Evolutionary conservation across 2,329 filamentous ascomycete species (phyloP).

Genomic region (Ophiosphaerella narmari): DNA sequence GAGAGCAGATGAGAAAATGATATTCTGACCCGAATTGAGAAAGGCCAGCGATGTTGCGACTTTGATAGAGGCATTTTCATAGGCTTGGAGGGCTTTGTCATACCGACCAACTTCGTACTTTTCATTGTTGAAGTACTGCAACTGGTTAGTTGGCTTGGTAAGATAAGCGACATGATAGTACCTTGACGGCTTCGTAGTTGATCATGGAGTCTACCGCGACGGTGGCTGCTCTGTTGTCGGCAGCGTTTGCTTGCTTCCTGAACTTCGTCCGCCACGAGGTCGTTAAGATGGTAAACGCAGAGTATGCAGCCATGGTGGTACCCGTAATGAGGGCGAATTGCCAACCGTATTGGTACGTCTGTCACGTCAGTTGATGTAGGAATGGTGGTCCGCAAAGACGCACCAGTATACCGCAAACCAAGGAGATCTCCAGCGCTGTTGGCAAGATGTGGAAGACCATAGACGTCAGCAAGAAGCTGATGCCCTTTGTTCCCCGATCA

Average conservation of each 20-base stretch:
- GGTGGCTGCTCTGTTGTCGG: constrained; percentile 93
- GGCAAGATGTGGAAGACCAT: constrained; percentile 99
- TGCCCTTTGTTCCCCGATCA: constrained; percentile 96
- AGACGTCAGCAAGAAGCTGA: constrained; percentile 93
- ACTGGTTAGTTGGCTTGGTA: not conserved
- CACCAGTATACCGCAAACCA: constrained; percentile 91
- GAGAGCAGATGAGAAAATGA: constrained; percentile 93
- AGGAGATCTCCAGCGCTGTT: constrained; percentile 87
- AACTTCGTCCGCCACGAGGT: constrained; percentile 98
- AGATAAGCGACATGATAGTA: constrained; percentile 5
- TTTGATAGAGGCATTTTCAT: constrained; percentile 95
- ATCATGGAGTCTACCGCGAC: constrained; percentile 96
- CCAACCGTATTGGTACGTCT: constrained; percentile 91
- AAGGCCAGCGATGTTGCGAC: constrained; percentile 91
- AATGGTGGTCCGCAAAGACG: constrained; percentile 7
- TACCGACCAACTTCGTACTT: constrained; percentile 91
- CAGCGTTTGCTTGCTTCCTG: constrained; percentile 89
- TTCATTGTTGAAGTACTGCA: constrained; percentile 93
- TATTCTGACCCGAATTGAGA: constrained; percentile 91
- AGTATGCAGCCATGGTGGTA: constrained; percentile 89
- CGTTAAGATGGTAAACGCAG: constrained; percentile 94
- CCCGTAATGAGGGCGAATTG: constrained; percentile 91
- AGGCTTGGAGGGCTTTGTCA: constrained; percentile 80
- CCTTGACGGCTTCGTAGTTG: constrained; percentile 97
- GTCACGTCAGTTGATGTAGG: constrained; percentile 10